Percentiles rank a stretch among this genome's conserved stretches.
These are phyloP conservation scores for Simplicillium sp. DNA, from an alignment of 2,329 filamentous ascomycete genomes.

Conservation along the genomic window DNA sequence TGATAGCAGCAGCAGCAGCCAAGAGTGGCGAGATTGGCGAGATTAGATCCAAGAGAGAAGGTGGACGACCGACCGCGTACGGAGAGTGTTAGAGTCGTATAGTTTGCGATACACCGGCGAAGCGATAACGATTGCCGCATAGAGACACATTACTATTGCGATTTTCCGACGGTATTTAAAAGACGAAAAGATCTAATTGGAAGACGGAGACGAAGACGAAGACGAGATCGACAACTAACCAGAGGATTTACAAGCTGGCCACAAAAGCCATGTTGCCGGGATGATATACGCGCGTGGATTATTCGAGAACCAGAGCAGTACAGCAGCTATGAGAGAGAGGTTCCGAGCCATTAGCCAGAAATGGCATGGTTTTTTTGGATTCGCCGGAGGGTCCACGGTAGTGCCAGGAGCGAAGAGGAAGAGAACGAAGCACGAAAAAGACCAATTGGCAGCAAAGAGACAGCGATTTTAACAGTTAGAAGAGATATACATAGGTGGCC, in stretches of 20 bases:
- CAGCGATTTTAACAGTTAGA: slow-evolving; percentile 1
- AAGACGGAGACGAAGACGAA: not conserved
- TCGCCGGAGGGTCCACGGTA: slow-evolving; percentile 1
- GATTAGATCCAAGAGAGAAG: not conserved
- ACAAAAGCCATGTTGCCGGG: slow-evolving; percentile 6
- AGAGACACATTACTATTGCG: slow-evolving; percentile 1
- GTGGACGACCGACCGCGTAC: slow-evolving; percentile 6
- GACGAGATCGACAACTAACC: slow-evolving; percentile 1
- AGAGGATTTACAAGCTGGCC: slow-evolving; percentile 6
- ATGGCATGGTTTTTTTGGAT: slow-evolving; percentile 9
- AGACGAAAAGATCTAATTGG: not conserved
- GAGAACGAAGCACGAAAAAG: not conserved
- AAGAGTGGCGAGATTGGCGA: not conserved
- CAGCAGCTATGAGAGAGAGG: slow-evolving; percentile 2
- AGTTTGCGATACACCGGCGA: slow-evolving; percentile 4
- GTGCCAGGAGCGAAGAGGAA: slow-evolving; percentile 1
- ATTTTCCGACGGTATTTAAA: slow-evolving; percentile 5
- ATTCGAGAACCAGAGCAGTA: slow-evolving; percentile 2
- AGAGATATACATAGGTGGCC: not conserved
- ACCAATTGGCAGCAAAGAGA: not conserved
- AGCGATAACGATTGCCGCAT: not conserved
- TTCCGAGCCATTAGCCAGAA: slow-evolving; percentile 8
- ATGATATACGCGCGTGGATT: slow-evolving; percentile 7
- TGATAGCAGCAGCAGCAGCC: not conserved
- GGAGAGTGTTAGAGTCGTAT: slow-evolving; percentile 3